These are phyloP conservation scores for Carex myosuroides DNA, from an alignment of 176 grass and related monocot species.

Conservation along the genomic window DNA sequence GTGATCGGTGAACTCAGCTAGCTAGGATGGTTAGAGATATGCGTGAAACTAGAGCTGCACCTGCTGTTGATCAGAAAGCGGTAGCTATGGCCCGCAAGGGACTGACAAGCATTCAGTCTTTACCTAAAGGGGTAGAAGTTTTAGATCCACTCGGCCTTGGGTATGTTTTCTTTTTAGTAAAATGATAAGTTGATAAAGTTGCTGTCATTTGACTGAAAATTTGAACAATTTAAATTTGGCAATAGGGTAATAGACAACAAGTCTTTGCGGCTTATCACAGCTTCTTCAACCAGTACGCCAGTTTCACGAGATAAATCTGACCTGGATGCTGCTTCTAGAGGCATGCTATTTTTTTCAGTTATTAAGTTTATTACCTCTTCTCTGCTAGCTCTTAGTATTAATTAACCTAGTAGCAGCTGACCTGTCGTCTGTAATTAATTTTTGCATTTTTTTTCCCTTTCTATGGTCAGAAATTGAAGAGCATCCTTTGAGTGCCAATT, in stretches of 20 bases:
- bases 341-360: conserved; percentile 38
- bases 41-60: conserved; percentile 82
- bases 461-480: neutral
- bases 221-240: conserved; percentile 25
- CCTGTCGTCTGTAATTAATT: neutral
- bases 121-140: conserved; percentile 96
- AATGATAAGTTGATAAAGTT: neutral
- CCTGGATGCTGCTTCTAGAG: conserved; percentile 75
- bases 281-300: conserved; percentile 71
- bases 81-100: conserved; percentile 52
- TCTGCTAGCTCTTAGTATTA: neutral
- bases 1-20: conserved; percentile 48
- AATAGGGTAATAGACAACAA: conserved; percentile 95
- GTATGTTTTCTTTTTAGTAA: conserved; percentile 47
- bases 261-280: conserved; percentile 83
- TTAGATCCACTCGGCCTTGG: conserved; percentile 96
- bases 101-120: conserved; percentile 64
- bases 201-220: neutral
- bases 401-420: conserved; percentile 2
- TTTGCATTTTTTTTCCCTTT: neutral
- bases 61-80: conserved; percentile 65
- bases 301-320: conserved; percentile 86
- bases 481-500: neutral
- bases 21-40: conserved; percentile 90
- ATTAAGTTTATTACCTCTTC: conserved; percentile 10